Conservation (phyloP, 371 early-diverging fungal species). For the Mortierella sp. region DNA sequence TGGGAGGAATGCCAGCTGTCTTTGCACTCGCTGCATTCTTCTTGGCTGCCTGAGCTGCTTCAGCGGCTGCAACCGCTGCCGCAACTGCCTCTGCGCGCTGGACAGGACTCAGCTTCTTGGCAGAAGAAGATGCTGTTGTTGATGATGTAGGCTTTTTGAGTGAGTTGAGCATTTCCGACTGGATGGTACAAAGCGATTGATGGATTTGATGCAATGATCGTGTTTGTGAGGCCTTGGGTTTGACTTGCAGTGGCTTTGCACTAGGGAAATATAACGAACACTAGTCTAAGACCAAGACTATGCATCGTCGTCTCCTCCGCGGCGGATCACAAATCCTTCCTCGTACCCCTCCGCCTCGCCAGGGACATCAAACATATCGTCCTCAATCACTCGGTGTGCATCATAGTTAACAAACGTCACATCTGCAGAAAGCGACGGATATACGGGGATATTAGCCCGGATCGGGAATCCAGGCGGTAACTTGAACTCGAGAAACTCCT, state of each 20-base stretch:
- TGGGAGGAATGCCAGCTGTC: too few species aligned
- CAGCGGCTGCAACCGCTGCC: conserved; percentile 12
- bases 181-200: too few species aligned
- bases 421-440: conserved; percentile 50
- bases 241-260: too few species aligned
- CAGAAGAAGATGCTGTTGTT: background rate
- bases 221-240: too few species aligned
- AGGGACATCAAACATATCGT: conserved; percentile 44
- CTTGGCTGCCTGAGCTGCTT: conserved; percentile 8
- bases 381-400: conserved; percentile 37
- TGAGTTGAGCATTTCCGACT: conserved; percentile 2
- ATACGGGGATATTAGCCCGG: conserved; percentile 51
- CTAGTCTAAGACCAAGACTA: too few species aligned
- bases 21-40: background rate
- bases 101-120: conserved; percentile 1
- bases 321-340: conserved; percentile 44
- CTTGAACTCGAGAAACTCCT: conserved; percentile 49
- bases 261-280: too few species aligned
- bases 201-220: too few species aligned
- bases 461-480: conserved; percentile 56
- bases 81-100: conserved; percentile 10
- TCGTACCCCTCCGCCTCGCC: conserved; percentile 23
- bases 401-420: conserved; percentile 55
- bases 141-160: conserved; percentile 2
- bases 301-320: conserved; percentile 35